Evolutionary conservation across 2,329 filamentous ascomycete genomes (phyloP), one percentile per base, ranked within the genome.

Genomic region (Aspergillus hiratsukae): DNA sequence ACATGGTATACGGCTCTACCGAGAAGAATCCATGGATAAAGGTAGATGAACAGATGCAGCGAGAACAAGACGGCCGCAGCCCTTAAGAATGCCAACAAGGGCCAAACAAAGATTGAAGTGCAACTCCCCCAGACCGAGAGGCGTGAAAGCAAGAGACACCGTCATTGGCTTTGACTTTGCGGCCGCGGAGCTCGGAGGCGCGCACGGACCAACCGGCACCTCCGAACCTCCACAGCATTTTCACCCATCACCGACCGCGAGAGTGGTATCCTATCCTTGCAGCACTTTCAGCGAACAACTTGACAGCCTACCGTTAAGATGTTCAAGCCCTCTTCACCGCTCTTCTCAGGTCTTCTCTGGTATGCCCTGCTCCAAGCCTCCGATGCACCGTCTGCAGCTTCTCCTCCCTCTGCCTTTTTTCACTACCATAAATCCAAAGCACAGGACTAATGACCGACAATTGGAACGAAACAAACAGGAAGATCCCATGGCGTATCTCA

Each of bases 401-500:
- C 52, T 45, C 8, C 43, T n/a, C 8, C 41, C 25, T 35, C 40
- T 31, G 8, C 37, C 17, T 31, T 37, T 49, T 51, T 58, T 40
- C 23, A 50, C 17, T 50, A 4, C 21, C 35, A n/a, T 8, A 8
- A 43, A 21, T 28, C 17, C 6, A 8, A 43, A 21, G 31, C 17
- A 50, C 53, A 21, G 10, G 43, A 25, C 43, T 46, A 23, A 46
- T 6, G 19, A 41, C n/a, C 21, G 37, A 19, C 37, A 14, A 3
- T 17, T 19, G 10, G 41, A 19, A 2, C 57, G 29, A 43, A 49
- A 35, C 37, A 52, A 81, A 64, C 66, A 86, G 90, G 94, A 99
- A 99, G 85, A 91, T 89, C 68, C 94, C 94, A 66, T 99, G 92
- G 92, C 88, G 94, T 60, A 85, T 99, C 70, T 99, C 94, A 57